phyloP scores from a whole-genome alignment of 139 green algal genomes.

The Tetraselmis chui region DNA sequence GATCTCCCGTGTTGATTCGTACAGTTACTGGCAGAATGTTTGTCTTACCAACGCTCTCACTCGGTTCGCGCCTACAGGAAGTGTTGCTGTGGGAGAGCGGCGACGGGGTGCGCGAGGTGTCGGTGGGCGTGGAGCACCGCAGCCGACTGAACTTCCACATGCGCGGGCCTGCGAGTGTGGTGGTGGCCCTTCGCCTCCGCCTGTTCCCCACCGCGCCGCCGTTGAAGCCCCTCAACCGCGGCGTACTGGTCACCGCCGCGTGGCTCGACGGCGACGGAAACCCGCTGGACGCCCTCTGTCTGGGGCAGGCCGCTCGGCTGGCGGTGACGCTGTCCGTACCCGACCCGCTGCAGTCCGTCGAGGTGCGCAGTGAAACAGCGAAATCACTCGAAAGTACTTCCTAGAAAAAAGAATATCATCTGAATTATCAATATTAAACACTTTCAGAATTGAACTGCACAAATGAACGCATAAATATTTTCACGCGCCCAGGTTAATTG shows the following conservation, averaged over 20 bases:
- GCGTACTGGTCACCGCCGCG: not conserved
- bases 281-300: not conserved
- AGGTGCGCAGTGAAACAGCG: too few relatives aligned
- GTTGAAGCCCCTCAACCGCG: not conserved
- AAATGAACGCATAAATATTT: too few relatives aligned
- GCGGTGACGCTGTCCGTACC: not conserved
- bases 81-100: not conserved
- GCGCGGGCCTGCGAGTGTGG: too few relatives aligned
- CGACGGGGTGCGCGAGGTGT: not conserved
- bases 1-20: too few relatives aligned
- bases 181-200: not conserved
- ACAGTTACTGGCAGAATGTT: too few relatives aligned
- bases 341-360: not conserved
- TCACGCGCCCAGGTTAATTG: too few relatives aligned
- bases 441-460: too few relatives aligned
- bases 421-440: too few relatives aligned
- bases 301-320: not conserved
- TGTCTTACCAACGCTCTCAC: too few relatives aligned
- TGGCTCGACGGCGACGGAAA: not conserved
- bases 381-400: too few relatives aligned
- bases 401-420: too few relatives aligned
- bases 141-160: not conserved
- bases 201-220: not conserved
- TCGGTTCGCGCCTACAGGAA: too few relatives aligned
- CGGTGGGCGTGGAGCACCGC: not conserved